Percentiles rank a stretch among this genome's conserved stretches.
phyloP scores from a whole-genome alignment of 73 alveolate species.

The Uronychia binucleata region DNA sequence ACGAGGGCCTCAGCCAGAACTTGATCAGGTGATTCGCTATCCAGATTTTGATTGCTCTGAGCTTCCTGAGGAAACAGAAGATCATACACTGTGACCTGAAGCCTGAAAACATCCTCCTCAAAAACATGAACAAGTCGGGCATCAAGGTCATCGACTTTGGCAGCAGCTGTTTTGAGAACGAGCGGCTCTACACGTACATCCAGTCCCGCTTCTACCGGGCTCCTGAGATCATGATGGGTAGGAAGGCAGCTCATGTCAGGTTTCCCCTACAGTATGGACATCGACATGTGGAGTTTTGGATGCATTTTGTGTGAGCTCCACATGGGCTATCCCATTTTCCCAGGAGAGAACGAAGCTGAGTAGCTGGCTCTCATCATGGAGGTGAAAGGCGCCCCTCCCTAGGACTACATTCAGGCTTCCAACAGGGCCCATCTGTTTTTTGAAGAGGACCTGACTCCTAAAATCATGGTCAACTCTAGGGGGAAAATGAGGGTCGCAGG shows the following conservation, averaged over 20 bases:
- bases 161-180: constrained; percentile 62
- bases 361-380: constrained; percentile 81
- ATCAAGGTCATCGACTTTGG: constrained; percentile 92
- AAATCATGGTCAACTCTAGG: constrained; percentile 42
- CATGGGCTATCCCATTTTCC: constrained; percentile 88
- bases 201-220: constrained; percentile 65
- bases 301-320: constrained; percentile 80
- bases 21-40: constrained; percentile 80
- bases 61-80: constrained; percentile 68
- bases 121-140: constrained; percentile 74
- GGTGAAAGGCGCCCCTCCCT: constrained; percentile 65
- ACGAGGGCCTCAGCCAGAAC: constrained; percentile 66
- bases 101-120: constrained; percentile 81
- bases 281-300: constrained; percentile 92
- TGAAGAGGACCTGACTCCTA: constrained; percentile 28
- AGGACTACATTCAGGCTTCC: constrained; percentile 30
- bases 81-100: constrained; percentile 83
- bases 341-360: constrained; percentile 89
- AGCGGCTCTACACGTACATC: constrained; percentile 64
- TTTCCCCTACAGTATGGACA: constrained; percentile 59
- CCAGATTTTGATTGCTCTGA: constrained; percentile 76
- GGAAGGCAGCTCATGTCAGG: constrained; percentile 64
- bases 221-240: constrained; percentile 68
- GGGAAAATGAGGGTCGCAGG: constrained; percentile 60
- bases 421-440: constrained; percentile 41